A percentile compares a stretch with the other conserved stretches of the same genome.
These are phyloP conservation scores for Aspergillus flavus DNA, from an alignment of 2,329 filamentous ascomycete species.

Conservation along the genomic window DNA sequence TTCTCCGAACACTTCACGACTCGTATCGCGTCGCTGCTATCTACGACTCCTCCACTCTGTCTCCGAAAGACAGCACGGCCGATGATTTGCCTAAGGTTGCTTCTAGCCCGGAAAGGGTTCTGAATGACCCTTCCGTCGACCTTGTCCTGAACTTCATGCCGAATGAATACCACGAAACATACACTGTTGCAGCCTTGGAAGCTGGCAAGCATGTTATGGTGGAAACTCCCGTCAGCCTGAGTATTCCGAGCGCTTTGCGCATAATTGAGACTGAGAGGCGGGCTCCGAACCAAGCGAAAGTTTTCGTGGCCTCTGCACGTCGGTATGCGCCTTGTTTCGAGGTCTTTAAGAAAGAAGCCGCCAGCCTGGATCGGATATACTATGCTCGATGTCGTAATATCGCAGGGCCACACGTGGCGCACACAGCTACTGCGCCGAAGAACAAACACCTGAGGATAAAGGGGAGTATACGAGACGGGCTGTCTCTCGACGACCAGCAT, in stretches of 20 bases:
- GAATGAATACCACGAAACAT: slow-evolving; percentile 58
- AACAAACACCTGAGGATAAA: neutral
- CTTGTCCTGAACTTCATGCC: slow-evolving; percentile 58
- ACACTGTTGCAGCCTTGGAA: slow-evolving; percentile 55
- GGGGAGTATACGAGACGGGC: neutral
- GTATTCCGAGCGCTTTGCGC: slow-evolving; percentile 47
- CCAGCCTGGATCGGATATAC: slow-evolving; percentile 52
- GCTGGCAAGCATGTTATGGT: slow-evolving; percentile 60
- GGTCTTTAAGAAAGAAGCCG: slow-evolving; percentile 57
- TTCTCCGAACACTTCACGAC: slow-evolving; percentile 45
- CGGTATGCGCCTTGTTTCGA: slow-evolving; percentile 61
- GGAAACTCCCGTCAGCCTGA: slow-evolving; percentile 61
- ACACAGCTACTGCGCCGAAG: slow-evolving; percentile 18
- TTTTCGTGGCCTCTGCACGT: slow-evolving; percentile 65
- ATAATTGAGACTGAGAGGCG: slow-evolving; percentile 55
- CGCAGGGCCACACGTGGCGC: slow-evolving; percentile 54
- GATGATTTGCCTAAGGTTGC: slow-evolving; percentile 7
- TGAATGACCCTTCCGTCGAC: slow-evolving; percentile 48
- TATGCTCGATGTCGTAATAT: slow-evolving; percentile 59
- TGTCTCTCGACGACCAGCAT: neutral
- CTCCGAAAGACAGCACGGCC: neutral
- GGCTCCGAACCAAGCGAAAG: slow-evolving; percentile 42
- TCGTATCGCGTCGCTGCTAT: slow-evolving; percentile 53
- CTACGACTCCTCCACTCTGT: slow-evolving; percentile 51
- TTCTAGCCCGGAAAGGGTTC: slow-evolving; percentile 31